Base-by-base conservation (phyloP, 345 rosid genomes). In the Turritis glabra region DNA sequence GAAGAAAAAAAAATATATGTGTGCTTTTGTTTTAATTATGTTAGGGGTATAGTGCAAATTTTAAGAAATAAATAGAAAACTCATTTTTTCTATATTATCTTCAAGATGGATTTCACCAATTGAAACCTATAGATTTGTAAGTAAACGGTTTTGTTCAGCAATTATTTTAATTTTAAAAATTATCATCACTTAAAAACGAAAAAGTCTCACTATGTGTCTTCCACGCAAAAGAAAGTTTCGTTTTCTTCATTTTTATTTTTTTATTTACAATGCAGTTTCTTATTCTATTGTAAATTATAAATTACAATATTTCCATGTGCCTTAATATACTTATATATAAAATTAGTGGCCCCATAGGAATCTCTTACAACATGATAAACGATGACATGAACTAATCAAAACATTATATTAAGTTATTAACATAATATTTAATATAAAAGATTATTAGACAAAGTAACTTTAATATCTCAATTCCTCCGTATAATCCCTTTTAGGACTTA, bases 201-300 rank as follows among this genome's bases (percentile, higher is more conserved):
- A 67, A 52, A 54, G 19, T 54, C 48, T 4, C 38, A 17, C 23
- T 14, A 11, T 53, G 40, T 54, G 12, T 53, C 64, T 33, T 32
- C 29, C 64, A 69, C 64, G 73, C 73, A 41, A 69, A 41, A 41
- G 72, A 53, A 53, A 67, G 25, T 12, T 67, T 67, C 72, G 22
- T 21, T 52, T 25, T 23, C 12, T n/a, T 17, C 22, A 17, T 5
- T 60, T 15, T 5, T n/a, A n/a, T 13, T 40, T 40, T 12, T 40
- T 15, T 2, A 13, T n/a, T 11, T 43, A 2, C 6, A 32, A 7
- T 65, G 35, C 35, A 62, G 9, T 19, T 25, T 17, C 33, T 15
- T 23, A 25, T 41, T 41, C 67, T 62, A 27, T 11, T 26, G 37
- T 26, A n/a, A 43, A 26, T 43, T 43, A 64, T 12, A 35, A 51